Percentiles rank a stretch among this genome's conserved stretches.
phyloP scores from a whole-genome alignment of 345 rosid species.

The Populus euphratica region DNA sequence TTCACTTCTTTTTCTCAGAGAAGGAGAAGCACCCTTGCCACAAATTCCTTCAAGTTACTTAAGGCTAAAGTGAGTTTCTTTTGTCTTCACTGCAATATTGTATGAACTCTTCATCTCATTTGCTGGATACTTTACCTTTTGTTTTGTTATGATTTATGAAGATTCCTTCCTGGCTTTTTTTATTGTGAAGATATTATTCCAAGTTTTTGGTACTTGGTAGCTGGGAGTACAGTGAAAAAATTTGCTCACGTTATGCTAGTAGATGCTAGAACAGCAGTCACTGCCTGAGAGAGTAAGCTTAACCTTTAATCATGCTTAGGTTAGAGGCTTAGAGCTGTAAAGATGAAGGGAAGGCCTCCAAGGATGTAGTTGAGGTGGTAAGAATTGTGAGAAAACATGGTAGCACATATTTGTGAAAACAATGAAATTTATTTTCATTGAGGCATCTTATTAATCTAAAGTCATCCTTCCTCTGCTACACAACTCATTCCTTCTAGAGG shows the following conservation, averaged over 20 bases:
- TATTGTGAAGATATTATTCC: not conserved
- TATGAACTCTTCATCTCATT: not conserved
- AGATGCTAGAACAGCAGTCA: not conserved
- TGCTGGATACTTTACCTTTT: not conserved
- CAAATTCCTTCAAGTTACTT: conserved; percentile 27
- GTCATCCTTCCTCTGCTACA: not conserved
- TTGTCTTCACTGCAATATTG: conserved; percentile 4
- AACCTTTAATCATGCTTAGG: not conserved
- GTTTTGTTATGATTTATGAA: not conserved
- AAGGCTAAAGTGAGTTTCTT: conserved; percentile 30
- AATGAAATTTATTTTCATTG: not conserved
- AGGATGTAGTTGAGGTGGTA: not conserved
- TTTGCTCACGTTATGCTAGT: not conserved
- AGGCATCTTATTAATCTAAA: not conserved
- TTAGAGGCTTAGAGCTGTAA: not conserved
- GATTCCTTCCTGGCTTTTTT: not conserved
- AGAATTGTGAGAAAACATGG: not conserved
- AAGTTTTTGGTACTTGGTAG: not conserved
- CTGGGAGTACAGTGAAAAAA: not conserved
- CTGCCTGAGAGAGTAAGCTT: not conserved
- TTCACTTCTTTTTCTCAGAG: conserved; percentile 12
- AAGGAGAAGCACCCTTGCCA: conserved; percentile 31
- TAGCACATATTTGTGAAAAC: too few species aligned
- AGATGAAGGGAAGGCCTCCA: not conserved
- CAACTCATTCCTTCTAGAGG: not conserved